Evolutionary conservation across 2,329 filamentous ascomycete genomes (phyloP), one percentile per base, ranked within the genome.

Genomic region (Emergomyces africanus): DNA sequence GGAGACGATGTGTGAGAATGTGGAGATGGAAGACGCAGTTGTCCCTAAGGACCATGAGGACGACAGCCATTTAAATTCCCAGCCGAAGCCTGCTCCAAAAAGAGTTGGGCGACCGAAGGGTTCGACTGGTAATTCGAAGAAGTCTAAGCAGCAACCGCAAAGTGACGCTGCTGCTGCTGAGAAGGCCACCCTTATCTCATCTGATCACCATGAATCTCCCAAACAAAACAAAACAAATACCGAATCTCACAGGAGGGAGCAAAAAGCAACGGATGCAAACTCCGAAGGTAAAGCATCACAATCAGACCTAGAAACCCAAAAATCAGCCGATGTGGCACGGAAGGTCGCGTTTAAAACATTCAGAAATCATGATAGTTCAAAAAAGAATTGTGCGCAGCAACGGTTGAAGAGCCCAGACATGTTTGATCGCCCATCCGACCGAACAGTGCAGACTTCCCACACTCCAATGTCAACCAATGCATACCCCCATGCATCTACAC

Each of bases 401-500:
- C 25, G 14, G 18, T 4, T 55, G 39, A 55, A 55, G 23, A 44
- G n/a, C 33, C 50, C 50, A 18, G 30, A 33, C 39, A 54, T 54
- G 33, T 23, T 54, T 54, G 33, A 54, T 5, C 50, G 33, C 12
- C 18, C 50, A 25, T 39, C 54, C 8, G 54, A 55, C 25, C 39
- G 37, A 39, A 55, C 42, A 55, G 55, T 14, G 10, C 41, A 35
- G 3, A 30, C 20, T 50, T 57, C 55, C 15, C 30, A 48, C 20
- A 25, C 49, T 30, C 30, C 55, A 9, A 57, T 25, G 9, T 39
- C 55, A n/a, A 68, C 70, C 25, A 63, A 68, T 9, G 65, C 68
- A 10, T 62, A 64, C 37, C 58, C 61, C 71, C 82, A 68, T 30
- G 66, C 68, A 59, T 66, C 64, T 14, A 81, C 83, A 0, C 85